Conservation (phyloP, 768 basidiomycete species). For the Pleurotus tuoliensis region DNA sequence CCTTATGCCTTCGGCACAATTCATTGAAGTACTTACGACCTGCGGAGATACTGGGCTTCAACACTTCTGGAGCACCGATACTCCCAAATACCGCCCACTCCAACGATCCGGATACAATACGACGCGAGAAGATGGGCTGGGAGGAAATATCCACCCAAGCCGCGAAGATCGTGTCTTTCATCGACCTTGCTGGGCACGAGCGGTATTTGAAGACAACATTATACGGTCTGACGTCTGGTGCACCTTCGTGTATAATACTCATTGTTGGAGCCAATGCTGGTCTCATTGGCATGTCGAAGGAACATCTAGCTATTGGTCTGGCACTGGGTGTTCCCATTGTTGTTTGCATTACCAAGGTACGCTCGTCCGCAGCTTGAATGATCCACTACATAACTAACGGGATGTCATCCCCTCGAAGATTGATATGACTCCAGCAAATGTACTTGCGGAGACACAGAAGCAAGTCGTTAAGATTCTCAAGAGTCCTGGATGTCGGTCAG, state of each 20-base stretch:
- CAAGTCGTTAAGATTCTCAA: slow-evolving; percentile 90
- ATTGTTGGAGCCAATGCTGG: slow-evolving; percentile 97
- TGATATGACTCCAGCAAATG: slow-evolving; percentile 95
- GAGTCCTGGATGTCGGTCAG: slow-evolving; percentile 88
- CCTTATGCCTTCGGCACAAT: too few species aligned
- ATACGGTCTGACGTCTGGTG: slow-evolving; percentile 91
- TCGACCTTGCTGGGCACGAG: slow-evolving; percentile 95
- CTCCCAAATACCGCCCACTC: slow-evolving; percentile 60
- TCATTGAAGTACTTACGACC: neutral
- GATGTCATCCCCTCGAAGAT: slow-evolving; percentile 42
- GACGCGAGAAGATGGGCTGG: slow-evolving; percentile 91
- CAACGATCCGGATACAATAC: slow-evolving; percentile 57
- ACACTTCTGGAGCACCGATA: slow-evolving; percentile 70
- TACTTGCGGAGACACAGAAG: slow-evolving; percentile 86
- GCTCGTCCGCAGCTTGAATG: too few species aligned
- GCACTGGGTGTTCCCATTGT: slow-evolving; percentile 92
- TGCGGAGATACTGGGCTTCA: slow-evolving; percentile 82
- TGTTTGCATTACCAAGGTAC: slow-evolving; percentile 90
- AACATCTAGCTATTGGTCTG: slow-evolving; percentile 92
- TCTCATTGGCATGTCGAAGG: slow-evolving; percentile 89
- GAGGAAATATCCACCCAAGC: slow-evolving; percentile 88
- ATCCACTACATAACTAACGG: too few species aligned
- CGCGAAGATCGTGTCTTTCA: slow-evolving; percentile 93
- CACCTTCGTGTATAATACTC: slow-evolving; percentile 87
- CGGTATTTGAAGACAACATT: slow-evolving; percentile 89